phyloP scores from a whole-genome alignment of 768 basidiomycete genomes.

The Mycena galopus region DNA sequence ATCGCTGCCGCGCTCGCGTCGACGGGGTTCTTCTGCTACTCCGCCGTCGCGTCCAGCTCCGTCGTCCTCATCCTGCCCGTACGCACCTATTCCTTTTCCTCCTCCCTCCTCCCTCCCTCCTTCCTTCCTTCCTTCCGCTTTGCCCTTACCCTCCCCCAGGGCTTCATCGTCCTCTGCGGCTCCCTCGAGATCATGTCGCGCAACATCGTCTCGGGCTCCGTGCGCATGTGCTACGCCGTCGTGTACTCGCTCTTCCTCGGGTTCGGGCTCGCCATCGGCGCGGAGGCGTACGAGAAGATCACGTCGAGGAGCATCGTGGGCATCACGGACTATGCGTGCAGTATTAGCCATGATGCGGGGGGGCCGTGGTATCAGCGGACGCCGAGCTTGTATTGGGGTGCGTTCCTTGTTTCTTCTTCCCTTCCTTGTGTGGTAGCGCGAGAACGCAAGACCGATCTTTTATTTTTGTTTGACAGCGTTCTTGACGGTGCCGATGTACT shows the following conservation, averaged over 20 bases:
- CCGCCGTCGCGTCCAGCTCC: constrained; percentile 81
- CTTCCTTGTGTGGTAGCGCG: neutral
- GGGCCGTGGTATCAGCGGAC: constrained; percentile 83
- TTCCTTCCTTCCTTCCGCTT: neutral
- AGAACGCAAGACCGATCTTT: neutral
- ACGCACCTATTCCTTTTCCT: constrained; percentile 42
- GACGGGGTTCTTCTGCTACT: constrained; percentile 81
- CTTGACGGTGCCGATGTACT: constrained; percentile 78
- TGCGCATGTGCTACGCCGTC: constrained; percentile 83
- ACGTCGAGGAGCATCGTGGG: constrained; percentile 60
- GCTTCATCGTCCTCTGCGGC: constrained; percentile 79
- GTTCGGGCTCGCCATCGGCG: constrained; percentile 88
- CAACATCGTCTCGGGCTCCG: constrained; percentile 87
- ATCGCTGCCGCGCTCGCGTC: constrained; percentile 80
- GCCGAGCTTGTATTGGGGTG: constrained; percentile 81
- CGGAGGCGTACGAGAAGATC: constrained; percentile 73
- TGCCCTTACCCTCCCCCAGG: constrained; percentile 47
- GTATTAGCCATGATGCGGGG: constrained; percentile 62
- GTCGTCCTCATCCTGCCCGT: constrained; percentile 87
- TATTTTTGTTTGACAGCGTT: constrained; percentile 60
- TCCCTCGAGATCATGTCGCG: constrained; percentile 84
- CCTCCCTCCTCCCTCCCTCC: constrained; percentile 1
- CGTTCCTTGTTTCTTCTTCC: neutral
- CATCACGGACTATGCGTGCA: constrained; percentile 73
- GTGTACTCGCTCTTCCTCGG: constrained; percentile 85